Conservation (phyloP, 2,329 filamentous ascomycete species). For the Bipolaris oryzae region DNA sequence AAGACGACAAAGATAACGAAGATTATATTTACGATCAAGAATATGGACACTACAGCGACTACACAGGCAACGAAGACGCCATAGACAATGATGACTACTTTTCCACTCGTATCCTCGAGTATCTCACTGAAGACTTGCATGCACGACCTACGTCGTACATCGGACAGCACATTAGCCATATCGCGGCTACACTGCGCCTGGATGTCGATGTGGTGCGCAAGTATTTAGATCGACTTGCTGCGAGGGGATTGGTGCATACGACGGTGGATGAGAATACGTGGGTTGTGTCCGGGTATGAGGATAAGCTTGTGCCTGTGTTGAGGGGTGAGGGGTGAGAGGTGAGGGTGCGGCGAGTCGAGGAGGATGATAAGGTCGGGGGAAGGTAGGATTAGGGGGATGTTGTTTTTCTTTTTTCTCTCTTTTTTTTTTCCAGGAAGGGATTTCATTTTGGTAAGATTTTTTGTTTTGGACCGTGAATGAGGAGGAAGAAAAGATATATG, state of each 20-base stretch:
- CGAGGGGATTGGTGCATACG: constrained; percentile 16
- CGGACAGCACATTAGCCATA: constrained; percentile 13
- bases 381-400: too few species aligned
- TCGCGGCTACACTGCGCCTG: constrained; percentile 14
- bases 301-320: neutral
- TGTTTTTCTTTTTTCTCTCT: too few species aligned
- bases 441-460: too few species aligned
- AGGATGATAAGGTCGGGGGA: too few species aligned
- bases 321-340: neutral
- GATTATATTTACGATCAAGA: too few species aligned
- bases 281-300: constrained; percentile 17
- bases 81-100: neutral
- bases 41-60: neutral
- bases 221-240: constrained; percentile 10
- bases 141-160: constrained; percentile 27
- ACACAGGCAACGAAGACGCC: neutral
- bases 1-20: too few species aligned
- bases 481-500: too few species aligned
- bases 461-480: too few species aligned
- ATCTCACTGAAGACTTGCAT: constrained; percentile 21
- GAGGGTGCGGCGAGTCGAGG: too few species aligned
- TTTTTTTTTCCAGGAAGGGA: too few species aligned
- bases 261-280: constrained; percentile 24
- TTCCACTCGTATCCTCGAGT: constrained; percentile 11
- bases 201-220: neutral